Conservation (phyloP, 192 early-diverging fungal species). For the Coemansia sp. region DNA sequence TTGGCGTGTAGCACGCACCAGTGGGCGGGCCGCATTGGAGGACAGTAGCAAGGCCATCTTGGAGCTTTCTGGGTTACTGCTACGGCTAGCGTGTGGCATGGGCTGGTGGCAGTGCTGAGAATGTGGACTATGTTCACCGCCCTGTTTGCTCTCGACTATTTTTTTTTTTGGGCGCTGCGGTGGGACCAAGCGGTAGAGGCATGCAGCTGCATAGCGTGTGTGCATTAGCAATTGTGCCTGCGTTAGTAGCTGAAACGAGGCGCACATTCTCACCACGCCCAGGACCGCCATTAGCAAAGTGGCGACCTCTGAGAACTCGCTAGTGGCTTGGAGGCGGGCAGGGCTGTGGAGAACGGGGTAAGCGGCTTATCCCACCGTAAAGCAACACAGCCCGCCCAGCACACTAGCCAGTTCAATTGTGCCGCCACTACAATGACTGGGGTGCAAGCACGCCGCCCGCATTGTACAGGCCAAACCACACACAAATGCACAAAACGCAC, state of each 20-base stretch:
- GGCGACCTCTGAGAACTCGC: neutral
- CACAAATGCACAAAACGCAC: conserved; percentile 3
- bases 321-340: conserved; percentile 4
- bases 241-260: neutral
- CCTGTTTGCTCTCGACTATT: neutral
- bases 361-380: neutral
- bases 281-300: neutral
- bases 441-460: neutral
- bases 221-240: neutral
- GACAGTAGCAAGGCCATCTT: conserved; percentile 3
- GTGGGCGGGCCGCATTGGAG: neutral
- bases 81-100: neutral
- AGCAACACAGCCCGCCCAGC: neutral
- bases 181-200: conserved; percentile 7
- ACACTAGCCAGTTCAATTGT: neutral
- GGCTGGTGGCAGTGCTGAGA: neutral
- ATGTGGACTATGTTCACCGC: neutral
- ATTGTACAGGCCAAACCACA: neutral
- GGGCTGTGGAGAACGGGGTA: neutral
- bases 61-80: conserved; percentile 9
- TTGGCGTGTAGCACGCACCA: neutral
- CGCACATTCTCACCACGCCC: neutral
- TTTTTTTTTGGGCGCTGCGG: neutral
- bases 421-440: neutral
- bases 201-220: conserved; percentile 1